Base-by-base conservation (phyloP, 176 grass and related monocot species). In the Lolium perenne region DNA sequence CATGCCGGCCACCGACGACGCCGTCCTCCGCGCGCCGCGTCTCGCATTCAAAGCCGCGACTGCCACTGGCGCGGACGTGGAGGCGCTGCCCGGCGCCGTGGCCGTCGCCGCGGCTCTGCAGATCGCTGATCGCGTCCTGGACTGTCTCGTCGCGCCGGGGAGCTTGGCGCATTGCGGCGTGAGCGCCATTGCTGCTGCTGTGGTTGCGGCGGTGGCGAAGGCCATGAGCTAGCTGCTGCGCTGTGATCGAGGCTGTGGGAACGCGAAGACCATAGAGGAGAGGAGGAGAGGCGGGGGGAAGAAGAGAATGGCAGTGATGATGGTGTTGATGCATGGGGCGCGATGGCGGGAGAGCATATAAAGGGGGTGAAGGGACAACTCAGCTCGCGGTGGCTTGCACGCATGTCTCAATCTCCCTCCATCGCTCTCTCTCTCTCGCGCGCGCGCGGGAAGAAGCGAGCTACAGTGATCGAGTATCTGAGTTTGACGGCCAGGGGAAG, bases 1-100 rank as follows among this genome's bases (percentile, higher is more conserved):
- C 91, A 91, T 89, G 56, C 23, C 21, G 3, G 94, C 84, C 43
- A 93, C 65, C 17, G 51, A n/a, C 54, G 86, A 21, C 50, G 71
- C 0, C 14, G 26, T 71, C 61, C 51, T 82, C 25, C 49, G 20
- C 38, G 48, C 41, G n/a, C 6, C 14, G 10, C 20, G n/a, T 54
- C 82, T 26, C 56, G 57, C 54, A 1, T 16, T 55, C 6, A 55
- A 5, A 1, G 51, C 15, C 54, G 54, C 23, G 1, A 26, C 46
- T 21, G 11, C 50, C 50, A 62, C 65, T 4, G 83, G 72, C 15
- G 76, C 67, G 12, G 65, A 26, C 0, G 57, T 60, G 5, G 88
- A 13, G 26, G 38, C 49, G 48, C 74, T 55, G 3, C 48, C 61
- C 3, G 62, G 74, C 3, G 84, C 38, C 21, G 62, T 67, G 0